phyloP scores from a whole-genome alignment of 192 early-diverging fungal genomes.

The Gaertneriomyces sp. region DNA sequence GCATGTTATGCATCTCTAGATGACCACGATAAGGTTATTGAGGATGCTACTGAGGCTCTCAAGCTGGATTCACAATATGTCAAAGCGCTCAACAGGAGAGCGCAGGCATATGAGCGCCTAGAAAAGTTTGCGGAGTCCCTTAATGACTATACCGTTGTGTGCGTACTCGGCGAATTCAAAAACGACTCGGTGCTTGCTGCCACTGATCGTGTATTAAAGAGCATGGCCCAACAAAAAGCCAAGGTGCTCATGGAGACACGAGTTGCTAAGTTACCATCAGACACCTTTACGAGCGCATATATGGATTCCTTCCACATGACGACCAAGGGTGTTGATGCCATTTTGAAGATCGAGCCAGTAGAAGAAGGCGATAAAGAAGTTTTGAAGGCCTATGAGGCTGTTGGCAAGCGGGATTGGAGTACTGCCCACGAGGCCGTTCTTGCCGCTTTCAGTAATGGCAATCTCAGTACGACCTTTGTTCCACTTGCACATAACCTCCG shows the following conservation, averaged over 20 bases:
- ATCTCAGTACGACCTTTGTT: slow-evolving; percentile 37
- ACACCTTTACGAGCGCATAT: slow-evolving; percentile 87
- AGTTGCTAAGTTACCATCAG: slow-evolving; percentile 72
- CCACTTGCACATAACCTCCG: slow-evolving; percentile 78
- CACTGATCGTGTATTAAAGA: slow-evolving; percentile 87
- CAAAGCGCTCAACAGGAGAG: slow-evolving; percentile 78
- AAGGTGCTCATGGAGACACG: slow-evolving; percentile 67
- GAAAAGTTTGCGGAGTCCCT: slow-evolving; percentile 52
- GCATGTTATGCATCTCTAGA: slow-evolving; percentile 82
- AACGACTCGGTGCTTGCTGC: slow-evolving; percentile 73
- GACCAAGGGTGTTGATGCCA: slow-evolving; percentile 8
- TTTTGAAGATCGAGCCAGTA: slow-evolving; percentile 22
- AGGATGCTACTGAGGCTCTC: slow-evolving; percentile 78
- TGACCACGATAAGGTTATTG: slow-evolving; percentile 70
- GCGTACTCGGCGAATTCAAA: slow-evolving; percentile 92
- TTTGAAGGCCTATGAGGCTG: slow-evolving; percentile 59
- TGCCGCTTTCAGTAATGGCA: slow-evolving; percentile 6
- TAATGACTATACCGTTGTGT: slow-evolving; percentile 82
- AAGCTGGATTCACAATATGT: slow-evolving; percentile 81
- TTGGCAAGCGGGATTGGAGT: slow-evolving; percentile 44
- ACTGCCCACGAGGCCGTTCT: slow-evolving; percentile 20
- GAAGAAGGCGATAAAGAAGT: slow-evolving; percentile 33
- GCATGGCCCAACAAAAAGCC: slow-evolving; percentile 71
- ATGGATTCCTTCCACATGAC: slow-evolving; percentile 84
- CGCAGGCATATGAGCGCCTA: slow-evolving; percentile 59